Evolutionary conservation across 257 asterid genomes (phyloP).

Genomic region (Jasminum sambac): DNA sequence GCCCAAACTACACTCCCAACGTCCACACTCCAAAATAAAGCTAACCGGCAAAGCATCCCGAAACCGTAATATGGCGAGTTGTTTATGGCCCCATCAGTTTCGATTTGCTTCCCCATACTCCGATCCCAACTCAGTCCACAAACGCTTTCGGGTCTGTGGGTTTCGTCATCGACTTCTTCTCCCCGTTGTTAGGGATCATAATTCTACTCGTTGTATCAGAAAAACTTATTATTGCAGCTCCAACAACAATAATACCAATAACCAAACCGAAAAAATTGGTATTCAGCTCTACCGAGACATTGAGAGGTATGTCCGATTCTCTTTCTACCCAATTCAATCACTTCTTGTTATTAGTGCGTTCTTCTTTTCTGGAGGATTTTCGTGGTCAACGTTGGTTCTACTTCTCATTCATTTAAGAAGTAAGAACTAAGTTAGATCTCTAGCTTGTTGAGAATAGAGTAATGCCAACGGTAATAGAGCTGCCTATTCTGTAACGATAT

Average conservation of each 20-base stretch:
- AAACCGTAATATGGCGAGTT: conserved; percentile 35
- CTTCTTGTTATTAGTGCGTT: no score
- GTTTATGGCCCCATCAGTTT: conserved; percentile 32
- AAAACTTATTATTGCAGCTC: conserved; percentile 32
- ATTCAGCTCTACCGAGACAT: conserved; percentile 79
- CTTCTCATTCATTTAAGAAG: no score
- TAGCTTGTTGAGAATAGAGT: no score
- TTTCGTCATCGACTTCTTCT: conserved; percentile 37
- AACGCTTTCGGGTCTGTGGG: conserved; percentile 19
- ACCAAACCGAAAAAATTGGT: conserved; percentile 47
- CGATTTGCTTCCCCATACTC: conserved; percentile 15
- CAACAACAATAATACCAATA: conserved; percentile 28
- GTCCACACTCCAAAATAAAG: no score
- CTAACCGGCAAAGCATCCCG: not conserved
- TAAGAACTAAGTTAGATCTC: no score
- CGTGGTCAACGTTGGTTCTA: no score
- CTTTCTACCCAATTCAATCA: no score
- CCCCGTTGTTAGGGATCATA: conserved; percentile 21
- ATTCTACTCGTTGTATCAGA: conserved; percentile 33
- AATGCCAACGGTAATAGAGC: no score
- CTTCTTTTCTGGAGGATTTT: no score
- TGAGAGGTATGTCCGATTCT: conserved; percentile 66
- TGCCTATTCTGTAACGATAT: no score
- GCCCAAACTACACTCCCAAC: no score
- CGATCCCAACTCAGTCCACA: conserved; percentile 19